These are phyloP conservation scores for Amborella trichopoda DNA, from an alignment of 164 flowering plant genomes.

Conservation along the genomic window DNA sequence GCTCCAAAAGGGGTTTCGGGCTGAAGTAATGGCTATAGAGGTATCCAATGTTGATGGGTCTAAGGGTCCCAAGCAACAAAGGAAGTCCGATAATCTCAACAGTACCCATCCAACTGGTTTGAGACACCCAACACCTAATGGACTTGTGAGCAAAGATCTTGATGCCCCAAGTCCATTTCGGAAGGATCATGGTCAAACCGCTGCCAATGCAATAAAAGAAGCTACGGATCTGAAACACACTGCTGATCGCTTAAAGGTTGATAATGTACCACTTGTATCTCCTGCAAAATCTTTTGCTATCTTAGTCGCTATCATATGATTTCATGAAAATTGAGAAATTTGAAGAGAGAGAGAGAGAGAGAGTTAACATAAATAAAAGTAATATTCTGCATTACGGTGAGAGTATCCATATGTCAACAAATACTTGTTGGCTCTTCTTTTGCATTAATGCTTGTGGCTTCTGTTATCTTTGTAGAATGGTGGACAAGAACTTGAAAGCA, in stretches of 20 bases:
- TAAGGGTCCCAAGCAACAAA: conserved; percentile 26
- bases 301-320: too few species aligned
- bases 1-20: conserved; percentile 27
- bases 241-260: conserved; percentile 89
- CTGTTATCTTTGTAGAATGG: conserved; percentile 35
- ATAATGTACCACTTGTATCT: too few species aligned
- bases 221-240: conserved; percentile 78
- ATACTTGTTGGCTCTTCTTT: too few species aligned
- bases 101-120: conserved; percentile 17
- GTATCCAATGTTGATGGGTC: conserved; percentile 19
- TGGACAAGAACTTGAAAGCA: conserved; percentile 39
- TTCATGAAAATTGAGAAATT: too few species aligned
- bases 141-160: conserved; percentile 26
- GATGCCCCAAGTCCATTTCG: conserved; percentile 58
- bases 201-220: conserved; percentile 65
- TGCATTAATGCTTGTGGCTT: too few species aligned
- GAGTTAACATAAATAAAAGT: too few species aligned
- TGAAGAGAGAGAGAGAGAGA: too few species aligned
- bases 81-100: conserved; percentile 33
- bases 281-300: too few species aligned
- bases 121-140: conserved; percentile 33
- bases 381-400: too few species aligned
- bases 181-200: conserved; percentile 67
- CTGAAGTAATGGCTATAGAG: conserved; percentile 18
- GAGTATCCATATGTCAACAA: too few species aligned